phyloP scores from a whole-genome alignment of 345 rosid genomes.

The Theobroma cacao region DNA sequence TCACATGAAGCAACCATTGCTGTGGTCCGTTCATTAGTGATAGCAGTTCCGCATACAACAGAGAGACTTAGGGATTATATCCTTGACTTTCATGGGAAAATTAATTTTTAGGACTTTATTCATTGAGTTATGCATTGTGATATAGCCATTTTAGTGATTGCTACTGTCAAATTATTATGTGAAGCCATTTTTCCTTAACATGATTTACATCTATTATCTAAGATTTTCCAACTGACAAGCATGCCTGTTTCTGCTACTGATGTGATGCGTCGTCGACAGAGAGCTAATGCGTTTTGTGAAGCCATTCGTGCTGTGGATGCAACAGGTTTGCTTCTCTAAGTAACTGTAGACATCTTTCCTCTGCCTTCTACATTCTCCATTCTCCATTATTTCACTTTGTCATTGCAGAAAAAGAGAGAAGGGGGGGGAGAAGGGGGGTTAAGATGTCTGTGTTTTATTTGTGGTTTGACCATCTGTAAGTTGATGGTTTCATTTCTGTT shows the following conservation, averaged over 20 bases:
- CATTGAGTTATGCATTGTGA: not conserved
- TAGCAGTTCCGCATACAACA: conserved; percentile 92
- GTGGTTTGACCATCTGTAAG: not conserved
- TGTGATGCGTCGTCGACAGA: conserved; percentile 64
- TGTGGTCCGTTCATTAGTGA: conserved; percentile 78
- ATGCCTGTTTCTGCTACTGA: conserved; percentile 61
- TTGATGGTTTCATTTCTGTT: not conserved
- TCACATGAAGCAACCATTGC: conserved; percentile 93
- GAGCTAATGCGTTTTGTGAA: conserved; percentile 90
- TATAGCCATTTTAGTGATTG: not conserved
- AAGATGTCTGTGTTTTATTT: not conserved
- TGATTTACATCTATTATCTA: conserved; percentile 69
- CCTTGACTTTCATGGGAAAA: conserved; percentile 31
- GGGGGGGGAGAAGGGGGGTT: not conserved
- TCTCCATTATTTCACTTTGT: not conserved
- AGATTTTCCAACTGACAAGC: conserved; percentile 80
- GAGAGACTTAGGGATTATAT: conserved; percentile 89
- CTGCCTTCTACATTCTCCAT: not conserved
- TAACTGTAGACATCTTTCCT: not conserved
- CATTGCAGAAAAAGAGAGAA: not conserved
- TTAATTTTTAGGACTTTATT: not conserved
- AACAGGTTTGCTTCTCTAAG: conserved; percentile 54
- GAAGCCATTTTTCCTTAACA: conserved; percentile 38
- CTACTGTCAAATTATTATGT: not conserved
- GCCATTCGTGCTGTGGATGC: conserved; percentile 96